phyloP scores from a whole-genome alignment of 2,329 filamentous ascomycete genomes.

The Penicillium sp. region DNA sequence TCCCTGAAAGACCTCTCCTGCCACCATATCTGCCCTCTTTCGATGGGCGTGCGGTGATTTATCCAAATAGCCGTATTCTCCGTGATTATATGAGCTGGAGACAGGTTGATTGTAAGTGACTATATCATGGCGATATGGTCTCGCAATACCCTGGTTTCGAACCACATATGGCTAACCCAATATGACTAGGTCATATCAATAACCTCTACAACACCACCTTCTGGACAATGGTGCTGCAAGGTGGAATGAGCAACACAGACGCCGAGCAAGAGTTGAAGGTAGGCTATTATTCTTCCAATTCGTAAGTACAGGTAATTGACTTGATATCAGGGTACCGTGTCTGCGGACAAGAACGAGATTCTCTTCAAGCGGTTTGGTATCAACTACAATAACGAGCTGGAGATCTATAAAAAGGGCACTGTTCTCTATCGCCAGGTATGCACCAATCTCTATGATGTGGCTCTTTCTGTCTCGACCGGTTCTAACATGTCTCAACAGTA shows the following conservation, averaged over 20 bases:
- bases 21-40: slow-evolving; percentile 76
- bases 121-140: too few relatives aligned
- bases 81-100: slow-evolving; percentile 96
- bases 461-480: neutral
- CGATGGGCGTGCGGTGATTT: slow-evolving; percentile 86
- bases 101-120: slow-evolving; percentile 83
- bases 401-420: slow-evolving; percentile 91
- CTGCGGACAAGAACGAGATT: slow-evolving; percentile 93
- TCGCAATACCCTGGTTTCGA: neutral
- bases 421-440: slow-evolving; percentile 77
- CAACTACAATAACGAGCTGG: slow-evolving; percentile 96
- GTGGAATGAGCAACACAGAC: slow-evolving; percentile 70
- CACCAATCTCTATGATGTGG: neutral
- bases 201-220: slow-evolving; percentile 98
- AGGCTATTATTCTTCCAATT: slow-evolving; percentile 19
- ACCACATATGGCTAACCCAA: neutral
- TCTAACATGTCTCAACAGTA: slow-evolving; percentile 51
- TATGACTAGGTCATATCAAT: slow-evolving; percentile 77
- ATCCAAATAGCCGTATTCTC: slow-evolving; percentile 77
- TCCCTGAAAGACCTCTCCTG: slow-evolving; percentile 68
- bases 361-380: slow-evolving; percentile 83
- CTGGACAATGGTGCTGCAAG: slow-evolving; percentile 80
- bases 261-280: slow-evolving; percentile 79
- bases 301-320: neutral
- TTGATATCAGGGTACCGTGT: slow-evolving; percentile 66